Percentiles rank a stretch among this genome's conserved stretches.
These are phyloP conservation scores for Piper longum DNA, from an alignment of 164 flowering plant species.

Conservation along the genomic window DNA sequence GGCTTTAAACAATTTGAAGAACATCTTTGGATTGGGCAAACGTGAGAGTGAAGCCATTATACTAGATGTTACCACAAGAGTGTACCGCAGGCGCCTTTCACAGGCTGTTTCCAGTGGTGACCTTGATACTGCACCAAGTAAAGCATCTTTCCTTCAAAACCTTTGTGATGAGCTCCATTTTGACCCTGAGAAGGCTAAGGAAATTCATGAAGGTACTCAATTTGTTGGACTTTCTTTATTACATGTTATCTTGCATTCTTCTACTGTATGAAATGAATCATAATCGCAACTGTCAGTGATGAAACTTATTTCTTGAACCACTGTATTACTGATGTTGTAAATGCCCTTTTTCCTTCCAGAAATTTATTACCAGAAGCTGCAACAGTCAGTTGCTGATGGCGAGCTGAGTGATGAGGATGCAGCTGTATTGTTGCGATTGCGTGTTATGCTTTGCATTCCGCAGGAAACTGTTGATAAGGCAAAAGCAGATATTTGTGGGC, in stretches of 20 bases:
- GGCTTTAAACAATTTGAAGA: slow-evolving; percentile 68
- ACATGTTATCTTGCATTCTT: too few relatives aligned
- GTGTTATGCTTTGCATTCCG: slow-evolving; percentile 89
- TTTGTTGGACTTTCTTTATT: not conserved
- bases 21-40: slow-evolving; percentile 85
- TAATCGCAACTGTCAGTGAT: not conserved
- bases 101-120: slow-evolving; percentile 67
- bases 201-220: slow-evolving; percentile 85
- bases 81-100: slow-evolving; percentile 63
- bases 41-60: slow-evolving; percentile 66
- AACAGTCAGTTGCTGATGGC: slow-evolving; percentile 64
- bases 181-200: slow-evolving; percentile 78
- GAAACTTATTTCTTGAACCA: not conserved
- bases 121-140: slow-evolving; percentile 70
- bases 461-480: slow-evolving; percentile 83
- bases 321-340: not conserved
- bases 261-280: not conserved
- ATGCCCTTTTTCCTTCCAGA: slow-evolving; percentile 25
- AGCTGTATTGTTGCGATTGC: slow-evolving; percentile 48
- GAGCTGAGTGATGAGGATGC: slow-evolving; percentile 73
- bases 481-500: slow-evolving; percentile 90
- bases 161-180: slow-evolving; percentile 78
- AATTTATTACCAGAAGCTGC: slow-evolving; percentile 88
- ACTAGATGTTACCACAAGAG: slow-evolving; percentile 69
- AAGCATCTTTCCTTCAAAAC: slow-evolving; percentile 86